Evolutionary conservation across 73 alveolate species (phyloP).

Genomic region (Paramecium bursaria): DNA sequence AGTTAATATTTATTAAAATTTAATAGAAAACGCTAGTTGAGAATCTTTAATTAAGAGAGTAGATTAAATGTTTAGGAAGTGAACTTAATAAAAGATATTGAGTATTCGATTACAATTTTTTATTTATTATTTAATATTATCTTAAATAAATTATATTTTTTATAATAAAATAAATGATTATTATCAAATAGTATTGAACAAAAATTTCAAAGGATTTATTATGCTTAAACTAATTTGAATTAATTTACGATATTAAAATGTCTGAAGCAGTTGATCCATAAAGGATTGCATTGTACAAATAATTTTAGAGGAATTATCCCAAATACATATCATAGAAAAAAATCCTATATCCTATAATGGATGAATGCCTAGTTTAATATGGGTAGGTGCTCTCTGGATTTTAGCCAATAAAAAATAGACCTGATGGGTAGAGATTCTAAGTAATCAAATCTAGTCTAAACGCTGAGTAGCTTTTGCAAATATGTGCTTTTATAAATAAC

Average conservation of each 20-base stretch:
- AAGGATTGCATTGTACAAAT: too few relatives aligned
- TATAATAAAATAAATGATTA: too few relatives aligned
- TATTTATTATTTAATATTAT: too few relatives aligned
- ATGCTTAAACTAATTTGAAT: too few relatives aligned
- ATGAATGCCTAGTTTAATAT: slow-evolving; percentile 16
- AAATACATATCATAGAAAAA: background rate
- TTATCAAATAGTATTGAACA: too few relatives aligned
- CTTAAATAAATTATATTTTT: too few relatives aligned
- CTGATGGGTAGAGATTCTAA: slow-evolving; percentile 3
- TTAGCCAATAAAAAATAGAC: background rate
- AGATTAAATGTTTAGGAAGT: slow-evolving; percentile 10
- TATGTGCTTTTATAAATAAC: slow-evolving; percentile 4
- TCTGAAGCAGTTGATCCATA: too few relatives aligned
- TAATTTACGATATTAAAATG: too few relatives aligned
- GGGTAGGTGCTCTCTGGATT: background rate
- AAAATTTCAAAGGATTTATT: too few relatives aligned
- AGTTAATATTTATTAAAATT: background rate
- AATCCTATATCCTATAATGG: slow-evolving; percentile 16
- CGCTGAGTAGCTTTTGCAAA: background rate
- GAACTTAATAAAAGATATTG: slow-evolving; percentile 52
- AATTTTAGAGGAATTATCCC: slow-evolving; percentile 22
- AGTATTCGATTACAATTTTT: too few relatives aligned
- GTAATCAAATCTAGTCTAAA: background rate
- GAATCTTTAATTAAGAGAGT: slow-evolving; percentile 13
- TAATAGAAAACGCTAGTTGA: slow-evolving; percentile 34